A percentile compares a stretch with the other conserved stretches of the same genome.
Conservation (phyloP, 495 filamentous ascomycete species). For the Penicillium soppii region DNA sequence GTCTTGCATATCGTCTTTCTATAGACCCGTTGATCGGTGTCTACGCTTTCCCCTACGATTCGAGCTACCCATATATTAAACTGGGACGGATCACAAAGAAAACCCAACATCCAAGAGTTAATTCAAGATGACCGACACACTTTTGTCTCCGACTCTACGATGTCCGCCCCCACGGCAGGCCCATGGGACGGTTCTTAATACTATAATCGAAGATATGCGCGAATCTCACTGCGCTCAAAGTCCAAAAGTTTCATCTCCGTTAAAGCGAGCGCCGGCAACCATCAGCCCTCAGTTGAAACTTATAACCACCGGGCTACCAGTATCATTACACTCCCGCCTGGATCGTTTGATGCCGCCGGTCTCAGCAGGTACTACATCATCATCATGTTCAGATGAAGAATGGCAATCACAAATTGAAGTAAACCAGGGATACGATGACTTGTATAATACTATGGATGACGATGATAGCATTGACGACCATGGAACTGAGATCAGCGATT, state of each 20-base stretch:
- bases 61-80: conserved; percentile 40
- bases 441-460: conserved; percentile 82
- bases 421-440: conserved; percentile 71
- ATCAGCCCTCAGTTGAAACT: conserved; percentile 38
- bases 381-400: conserved; percentile 42
- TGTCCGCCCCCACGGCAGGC: conserved; percentile 68
- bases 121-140: conserved; percentile 57
- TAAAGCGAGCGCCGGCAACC: conserved; percentile 4
- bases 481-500: conserved; percentile 47
- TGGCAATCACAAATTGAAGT: conserved; percentile 47
- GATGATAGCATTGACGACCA: conserved; percentile 50
- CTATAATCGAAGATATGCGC: conserved; percentile 73
- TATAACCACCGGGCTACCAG: conserved; percentile 35
- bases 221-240: conserved; percentile 30
- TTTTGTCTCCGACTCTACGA: conserved; percentile 56
- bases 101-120: conserved; percentile 22
- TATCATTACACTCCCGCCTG: conserved; percentile 27
- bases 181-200: conserved; percentile 74
- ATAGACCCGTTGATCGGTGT: conserved; percentile 47
- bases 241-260: conserved; percentile 4
- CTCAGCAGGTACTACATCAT: conserved; percentile 38
- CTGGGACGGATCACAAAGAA: conserved; percentile 12
- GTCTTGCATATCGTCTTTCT: conserved; percentile 19
- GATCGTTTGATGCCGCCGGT: conserved; percentile 36
- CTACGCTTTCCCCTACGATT: conserved; percentile 23